Percentiles rank a stretch among this genome's conserved stretches.
Evolutionary conservation across 2,329 filamentous ascomycete species (phyloP).

Genomic region (Xylaria sp.): DNA sequence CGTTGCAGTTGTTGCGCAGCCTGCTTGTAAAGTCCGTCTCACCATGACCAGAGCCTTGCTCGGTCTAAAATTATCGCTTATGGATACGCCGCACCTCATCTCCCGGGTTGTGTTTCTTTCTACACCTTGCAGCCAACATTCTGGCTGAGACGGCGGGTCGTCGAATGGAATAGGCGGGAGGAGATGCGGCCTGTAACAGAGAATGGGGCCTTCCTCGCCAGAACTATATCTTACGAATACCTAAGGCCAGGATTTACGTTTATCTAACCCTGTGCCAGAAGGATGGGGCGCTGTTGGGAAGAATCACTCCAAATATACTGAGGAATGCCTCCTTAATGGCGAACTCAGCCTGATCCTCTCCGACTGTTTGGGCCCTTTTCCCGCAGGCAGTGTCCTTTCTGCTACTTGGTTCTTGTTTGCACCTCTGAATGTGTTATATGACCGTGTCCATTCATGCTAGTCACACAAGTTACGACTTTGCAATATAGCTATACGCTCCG

Average conservation of each 20-base stretch:
- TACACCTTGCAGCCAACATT: background rate
- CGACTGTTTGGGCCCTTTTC: background rate
- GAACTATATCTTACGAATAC: no score
- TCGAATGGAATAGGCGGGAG: background rate
- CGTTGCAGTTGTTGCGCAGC: no score
- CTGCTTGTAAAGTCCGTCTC: no score
- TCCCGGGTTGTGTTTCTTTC: background rate
- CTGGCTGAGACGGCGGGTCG: background rate
- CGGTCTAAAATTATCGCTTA: no score
- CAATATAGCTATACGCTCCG: background rate
- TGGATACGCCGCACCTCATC: background rate
- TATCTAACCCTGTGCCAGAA: no score
- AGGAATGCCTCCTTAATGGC: background rate
- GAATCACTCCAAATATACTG: background rate
- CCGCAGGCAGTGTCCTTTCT: background rate
- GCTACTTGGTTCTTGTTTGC: background rate
- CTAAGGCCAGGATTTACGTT: no score
- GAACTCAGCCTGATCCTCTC: background rate
- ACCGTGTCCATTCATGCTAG: background rate
- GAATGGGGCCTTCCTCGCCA: no score
- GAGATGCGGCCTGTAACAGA: background rate
- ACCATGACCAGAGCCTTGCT: no score
- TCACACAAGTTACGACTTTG: background rate
- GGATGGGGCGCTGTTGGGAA: no score
- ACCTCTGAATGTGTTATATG: background rate